Evolutionary conservation across 805 yeast species (phyloP).

Genomic region (Pichia exigua): DNA sequence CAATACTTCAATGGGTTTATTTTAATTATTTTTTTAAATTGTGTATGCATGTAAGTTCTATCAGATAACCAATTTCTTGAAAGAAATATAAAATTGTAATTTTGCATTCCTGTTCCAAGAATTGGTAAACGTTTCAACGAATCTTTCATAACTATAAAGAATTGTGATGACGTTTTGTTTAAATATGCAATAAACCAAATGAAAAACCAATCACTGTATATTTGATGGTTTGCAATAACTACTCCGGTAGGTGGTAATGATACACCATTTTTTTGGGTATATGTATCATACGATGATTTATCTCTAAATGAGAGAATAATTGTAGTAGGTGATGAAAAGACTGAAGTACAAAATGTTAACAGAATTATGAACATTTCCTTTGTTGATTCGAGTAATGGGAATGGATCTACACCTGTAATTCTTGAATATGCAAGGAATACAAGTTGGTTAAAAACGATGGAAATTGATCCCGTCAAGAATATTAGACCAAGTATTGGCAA

Average conservation of each 20-base stretch:
- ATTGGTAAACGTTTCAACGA: constrained; percentile 64
- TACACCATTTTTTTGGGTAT: constrained; percentile 6
- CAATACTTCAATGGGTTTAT: constrained; percentile 36
- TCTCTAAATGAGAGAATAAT: constrained; percentile 38
- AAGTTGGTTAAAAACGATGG: constrained; percentile 41
- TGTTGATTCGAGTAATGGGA: constrained; percentile 32
- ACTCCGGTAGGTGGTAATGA: constrained; percentile 27
- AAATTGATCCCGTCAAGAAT: constrained; percentile 32
- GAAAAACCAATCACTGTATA: constrained; percentile 89
- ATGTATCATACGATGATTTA: constrained; percentile 6
- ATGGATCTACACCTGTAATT: not conserved
- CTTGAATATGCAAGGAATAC: constrained; percentile 23
- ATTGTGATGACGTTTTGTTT: constrained; percentile 51
- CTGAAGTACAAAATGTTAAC: constrained; percentile 41
- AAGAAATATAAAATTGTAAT: constrained; percentile 69
- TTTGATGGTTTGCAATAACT: constrained; percentile 83
- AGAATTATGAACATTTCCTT: constrained; percentile 52
- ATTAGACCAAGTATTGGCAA: constrained; percentile 18
- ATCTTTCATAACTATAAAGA: constrained; percentile 72
- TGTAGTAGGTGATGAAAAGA: constrained; percentile 42
- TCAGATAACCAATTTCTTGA: constrained; percentile 85
- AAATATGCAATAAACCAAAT: constrained; percentile 81
- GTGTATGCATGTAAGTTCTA: constrained; percentile 46
- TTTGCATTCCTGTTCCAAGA: constrained; percentile 79
- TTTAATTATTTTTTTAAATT: constrained; percentile 41